Evolutionary conservation across 2,329 filamentous ascomycete species (phyloP).

Genomic region (Pseudogymnoascus sp.): DNA sequence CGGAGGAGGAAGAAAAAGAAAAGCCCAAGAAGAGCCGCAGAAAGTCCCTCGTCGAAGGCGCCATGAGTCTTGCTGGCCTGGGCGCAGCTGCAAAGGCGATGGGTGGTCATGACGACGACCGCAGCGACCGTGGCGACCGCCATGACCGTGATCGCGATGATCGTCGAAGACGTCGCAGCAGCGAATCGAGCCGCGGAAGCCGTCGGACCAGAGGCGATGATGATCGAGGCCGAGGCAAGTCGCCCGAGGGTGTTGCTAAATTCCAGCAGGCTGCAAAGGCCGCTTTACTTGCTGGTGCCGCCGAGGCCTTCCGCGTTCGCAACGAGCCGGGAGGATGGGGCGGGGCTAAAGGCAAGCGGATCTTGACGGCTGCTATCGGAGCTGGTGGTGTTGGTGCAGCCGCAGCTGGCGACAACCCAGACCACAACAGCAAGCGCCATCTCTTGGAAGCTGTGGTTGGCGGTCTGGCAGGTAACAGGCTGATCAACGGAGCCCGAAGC

Average conservation of each 20-base stretch:
- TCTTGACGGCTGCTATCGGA: slow-evolving; percentile 78
- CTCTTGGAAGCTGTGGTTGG: slow-evolving; percentile 81
- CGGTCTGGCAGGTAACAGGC: slow-evolving; percentile 74
- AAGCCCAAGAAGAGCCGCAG: slow-evolving; percentile 48
- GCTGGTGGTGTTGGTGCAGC: slow-evolving; percentile 80
- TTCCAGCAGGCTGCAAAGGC: slow-evolving; percentile 85
- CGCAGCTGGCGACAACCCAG: slow-evolving; percentile 56
- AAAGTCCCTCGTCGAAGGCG: slow-evolving; percentile 57
- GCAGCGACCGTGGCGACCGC: slow-evolving; percentile 32
- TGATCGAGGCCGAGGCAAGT: slow-evolving; percentile 31
- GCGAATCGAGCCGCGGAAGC: slow-evolving; percentile 33
- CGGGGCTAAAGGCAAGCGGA: slow-evolving; percentile 83
- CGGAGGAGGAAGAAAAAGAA: slow-evolving; percentile 48
- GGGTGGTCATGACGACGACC: slow-evolving; percentile 33
- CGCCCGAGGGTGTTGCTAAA: slow-evolving; percentile 47
- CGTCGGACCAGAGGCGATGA: slow-evolving; percentile 46
- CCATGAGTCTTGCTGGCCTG: slow-evolving; percentile 52
- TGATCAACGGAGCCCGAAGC: slow-evolving; percentile 71
- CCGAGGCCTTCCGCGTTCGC: slow-evolving; percentile 83
- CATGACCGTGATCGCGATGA: slow-evolving; percentile 28
- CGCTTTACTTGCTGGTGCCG: slow-evolving; percentile 79
- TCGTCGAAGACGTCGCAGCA: slow-evolving; percentile 34
- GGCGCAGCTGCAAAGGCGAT: slow-evolving; percentile 53
- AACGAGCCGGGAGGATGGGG: slow-evolving; percentile 86
- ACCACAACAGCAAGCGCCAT: slow-evolving; percentile 71